Percentiles rank a stretch among this genome's conserved stretches.
These are phyloP conservation scores for Ascochyta pisi DNA, from an alignment of 2,329 filamentous ascomycete species.

Conservation along the genomic window DNA sequence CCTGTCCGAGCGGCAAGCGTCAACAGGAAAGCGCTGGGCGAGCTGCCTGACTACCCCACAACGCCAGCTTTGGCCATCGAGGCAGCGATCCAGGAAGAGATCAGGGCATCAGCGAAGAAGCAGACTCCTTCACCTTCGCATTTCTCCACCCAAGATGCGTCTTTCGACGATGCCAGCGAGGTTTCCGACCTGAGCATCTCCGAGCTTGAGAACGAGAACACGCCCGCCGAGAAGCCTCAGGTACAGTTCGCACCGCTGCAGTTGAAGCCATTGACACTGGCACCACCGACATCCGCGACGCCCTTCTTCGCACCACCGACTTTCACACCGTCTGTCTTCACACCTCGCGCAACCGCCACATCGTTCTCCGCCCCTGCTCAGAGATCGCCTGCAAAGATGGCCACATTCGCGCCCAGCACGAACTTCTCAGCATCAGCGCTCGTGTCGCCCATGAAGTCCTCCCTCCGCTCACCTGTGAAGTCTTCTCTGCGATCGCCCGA, in stretches of 20 bases:
- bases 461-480: slow-evolving; percentile 41
- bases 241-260: slow-evolving; percentile 12
- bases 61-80: slow-evolving; percentile 35
- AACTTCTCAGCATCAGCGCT: slow-evolving; percentile 20
- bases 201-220: slow-evolving; percentile 20
- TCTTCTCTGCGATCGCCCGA: slow-evolving; percentile 48
- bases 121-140: slow-evolving; percentile 31
- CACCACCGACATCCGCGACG: slow-evolving; percentile 23
- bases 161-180: slow-evolving; percentile 26
- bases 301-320: slow-evolving; percentile 17
- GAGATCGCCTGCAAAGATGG: slow-evolving; percentile 12
- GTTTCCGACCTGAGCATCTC: slow-evolving; percentile 22
- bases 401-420: slow-evolving; percentile 7
- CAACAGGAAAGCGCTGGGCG: slow-evolving; percentile 14
- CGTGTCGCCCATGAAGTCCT: slow-evolving; percentile 35
- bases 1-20: slow-evolving; percentile 18
- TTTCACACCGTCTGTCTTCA: slow-evolving; percentile 15
- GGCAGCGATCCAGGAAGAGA: slow-evolving; percentile 35
- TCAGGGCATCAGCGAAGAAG: slow-evolving; percentile 35
- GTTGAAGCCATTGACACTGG: slow-evolving; percentile 23
- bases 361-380: slow-evolving; percentile 12
- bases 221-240: slow-evolving; percentile 17
- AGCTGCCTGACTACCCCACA: slow-evolving; percentile 27
- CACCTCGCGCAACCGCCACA: slow-evolving; percentile 7
- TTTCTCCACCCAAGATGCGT: slow-evolving; percentile 19